Evolutionary conservation across 345 rosid species (phyloP), one percentile per base, ranked within the genome.

Genomic region (Trapa bicornis): DNA sequence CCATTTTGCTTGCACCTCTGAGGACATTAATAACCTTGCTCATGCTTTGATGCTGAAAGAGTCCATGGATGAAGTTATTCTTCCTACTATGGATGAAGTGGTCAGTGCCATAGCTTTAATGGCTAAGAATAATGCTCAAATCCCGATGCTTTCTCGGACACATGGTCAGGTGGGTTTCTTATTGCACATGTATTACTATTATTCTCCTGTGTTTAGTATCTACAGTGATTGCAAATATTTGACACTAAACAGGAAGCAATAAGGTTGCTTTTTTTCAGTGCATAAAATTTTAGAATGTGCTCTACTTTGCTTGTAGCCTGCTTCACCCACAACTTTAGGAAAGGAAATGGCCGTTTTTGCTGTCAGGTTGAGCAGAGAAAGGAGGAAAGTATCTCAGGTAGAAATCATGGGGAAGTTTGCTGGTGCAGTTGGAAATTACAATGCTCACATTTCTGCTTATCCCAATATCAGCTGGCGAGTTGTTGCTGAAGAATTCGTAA

Each of bases 331-430:
- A 65, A 95, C 97, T 14, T 74, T 91, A 74, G 96, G 99, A 53
- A 95, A 95, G 82, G 97, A 95, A 82, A 81, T 95, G 91, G 85
- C 96, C n/a, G 84, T 89, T 68, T 95, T 91, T 72, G 94, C 89
- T 64, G 83, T 82, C 67, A 83, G 97, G 78, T 80, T 95, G 79
- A 84, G 91, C 60, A 81, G 84, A 80, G 96, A 85, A 85, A 83
- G 83, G 80, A 78, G 77, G 70, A 82, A 81, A 71, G 83, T 91
- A 77, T 78, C 89, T 61, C 84, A 83, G 73, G 91, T 83, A 60
- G 80, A 85, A 79, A 78, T 95, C 37, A 86, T 84, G 78, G 99
- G 97, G 62, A 94, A 94, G 77, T 89, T 89, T 82, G 96, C 96
- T 47, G 99, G 99, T 76, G 95, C 97, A 63, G 93, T 91, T 75